phyloP scores from a whole-genome alignment of 1,284 basidiomycete species.

The Papiliotrema fonsecae region DNA sequence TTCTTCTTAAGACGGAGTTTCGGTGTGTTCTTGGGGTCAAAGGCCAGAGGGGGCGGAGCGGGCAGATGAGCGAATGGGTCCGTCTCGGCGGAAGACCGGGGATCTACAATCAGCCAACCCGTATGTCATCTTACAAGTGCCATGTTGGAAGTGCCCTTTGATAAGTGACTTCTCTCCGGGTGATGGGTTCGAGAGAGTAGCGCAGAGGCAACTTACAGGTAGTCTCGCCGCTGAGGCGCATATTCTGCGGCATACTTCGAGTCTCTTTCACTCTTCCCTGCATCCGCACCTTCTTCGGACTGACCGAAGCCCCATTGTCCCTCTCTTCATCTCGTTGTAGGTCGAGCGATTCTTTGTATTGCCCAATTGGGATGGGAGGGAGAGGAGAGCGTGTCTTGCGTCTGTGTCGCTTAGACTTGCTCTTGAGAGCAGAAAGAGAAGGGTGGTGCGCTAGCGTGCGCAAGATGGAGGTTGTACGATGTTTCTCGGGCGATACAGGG shows the following conservation, averaged over 20 bases:
- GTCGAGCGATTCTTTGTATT: background rate
- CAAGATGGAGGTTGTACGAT: conserved; percentile 25
- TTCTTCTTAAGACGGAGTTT: background rate
- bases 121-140: background rate
- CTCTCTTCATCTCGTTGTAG: background rate
- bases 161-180: too few relatives aligned
- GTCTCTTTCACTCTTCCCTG: conserved; percentile 9
- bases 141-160: background rate
- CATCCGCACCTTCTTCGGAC: conserved; percentile 5
- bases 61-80: background rate
- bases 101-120: conserved; percentile 2
- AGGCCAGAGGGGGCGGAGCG: background rate
- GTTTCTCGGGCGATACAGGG: background rate
- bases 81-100: background rate
- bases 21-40: background rate
- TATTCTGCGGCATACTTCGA: conserved; percentile 7
- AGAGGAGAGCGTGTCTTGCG: conserved; percentile 6
- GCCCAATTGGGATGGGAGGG: background rate
- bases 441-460: conserved; percentile 32
- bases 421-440: conserved; percentile 25
- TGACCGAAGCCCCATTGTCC: background rate
- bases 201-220: conserved; percentile 1
- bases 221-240: conserved; percentile 1
- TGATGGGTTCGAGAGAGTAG: too few relatives aligned
- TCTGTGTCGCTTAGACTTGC: conserved; percentile 10